Evolutionary conservation across 2,329 filamentous ascomycete genomes (phyloP).

Genomic region (Ramichloridium luteum): DNA sequence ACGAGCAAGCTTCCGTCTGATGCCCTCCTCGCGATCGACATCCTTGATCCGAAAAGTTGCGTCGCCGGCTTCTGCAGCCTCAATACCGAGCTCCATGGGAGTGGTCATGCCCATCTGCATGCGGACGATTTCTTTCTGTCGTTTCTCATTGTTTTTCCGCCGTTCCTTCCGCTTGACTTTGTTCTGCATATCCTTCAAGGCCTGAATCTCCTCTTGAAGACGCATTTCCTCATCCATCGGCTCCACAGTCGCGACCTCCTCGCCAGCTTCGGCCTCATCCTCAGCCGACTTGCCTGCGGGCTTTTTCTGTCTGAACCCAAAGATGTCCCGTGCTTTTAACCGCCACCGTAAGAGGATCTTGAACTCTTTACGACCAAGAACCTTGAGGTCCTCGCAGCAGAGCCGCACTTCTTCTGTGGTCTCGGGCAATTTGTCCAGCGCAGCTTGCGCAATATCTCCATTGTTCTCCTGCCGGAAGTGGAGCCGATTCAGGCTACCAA

Average conservation of each 20-base stretch:
- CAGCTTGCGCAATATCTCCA: slow-evolving; percentile 70
- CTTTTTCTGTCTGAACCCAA: slow-evolving; percentile 74
- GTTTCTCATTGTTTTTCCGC: slow-evolving; percentile 81
- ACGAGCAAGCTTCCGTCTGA: slow-evolving; percentile 52
- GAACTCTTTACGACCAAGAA: slow-evolving; percentile 89
- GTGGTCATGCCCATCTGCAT: slow-evolving; percentile 97
- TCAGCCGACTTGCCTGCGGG: slow-evolving; percentile 24
- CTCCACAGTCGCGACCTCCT: slow-evolving; percentile 65
- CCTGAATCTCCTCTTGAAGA: slow-evolving; percentile 77
- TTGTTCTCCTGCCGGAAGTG: slow-evolving; percentile 68
- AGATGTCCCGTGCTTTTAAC: slow-evolving; percentile 75
- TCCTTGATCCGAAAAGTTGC: slow-evolving; percentile 77
- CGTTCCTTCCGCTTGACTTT: slow-evolving; percentile 70
- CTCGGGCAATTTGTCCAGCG: slow-evolving; percentile 72
- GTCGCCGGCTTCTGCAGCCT: slow-evolving; percentile 50
- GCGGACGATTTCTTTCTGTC: slow-evolving; percentile 85
- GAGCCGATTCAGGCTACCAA: slow-evolving; percentile 74
- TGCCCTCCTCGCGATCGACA: slow-evolving; percentile 62
- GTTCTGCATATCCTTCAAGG: slow-evolving; percentile 65
- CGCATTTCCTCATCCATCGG: slow-evolving; percentile 90
- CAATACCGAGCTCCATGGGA: slow-evolving; percentile 90
- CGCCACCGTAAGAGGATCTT: slow-evolving; percentile 82
- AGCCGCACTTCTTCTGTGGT: slow-evolving; percentile 70
- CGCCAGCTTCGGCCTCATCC: slow-evolving; percentile 33
- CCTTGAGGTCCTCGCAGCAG: slow-evolving; percentile 74